These are phyloP conservation scores for Chlamydomonas incerta DNA, from an alignment of 139 green algal species.

Conservation along the genomic window DNA sequence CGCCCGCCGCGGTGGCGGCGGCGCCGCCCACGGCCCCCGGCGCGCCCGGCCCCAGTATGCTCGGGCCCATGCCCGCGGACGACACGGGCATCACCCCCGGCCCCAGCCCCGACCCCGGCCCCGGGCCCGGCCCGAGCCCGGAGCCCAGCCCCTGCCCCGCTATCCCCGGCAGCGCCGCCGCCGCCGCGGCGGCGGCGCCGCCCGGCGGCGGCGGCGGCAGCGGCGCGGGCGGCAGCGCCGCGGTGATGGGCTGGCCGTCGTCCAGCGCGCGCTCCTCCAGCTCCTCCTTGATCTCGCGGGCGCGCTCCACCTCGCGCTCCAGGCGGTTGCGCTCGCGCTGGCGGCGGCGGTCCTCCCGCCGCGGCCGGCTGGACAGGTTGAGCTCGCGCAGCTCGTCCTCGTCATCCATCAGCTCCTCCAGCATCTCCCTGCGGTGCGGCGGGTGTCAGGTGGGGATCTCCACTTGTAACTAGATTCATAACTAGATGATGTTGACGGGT, in stretches of 20 bases:
- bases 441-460: too few species aligned
- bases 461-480: too few species aligned
- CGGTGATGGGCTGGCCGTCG: conserved; percentile 43
- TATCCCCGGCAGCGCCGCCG: neutral
- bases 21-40: too few species aligned
- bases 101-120: too few species aligned
- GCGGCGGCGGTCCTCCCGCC: conserved; percentile 80
- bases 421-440: conserved; percentile 70
- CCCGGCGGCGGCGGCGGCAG: neutral
- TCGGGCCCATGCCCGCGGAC: too few species aligned
- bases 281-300: conserved; percentile 59
- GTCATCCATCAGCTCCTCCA: conserved; percentile 95
- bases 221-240: neutral
- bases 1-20: too few species aligned
- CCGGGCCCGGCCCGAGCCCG: too few species aligned
- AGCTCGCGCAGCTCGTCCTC: conserved; percentile 93
- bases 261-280: conserved; percentile 49
- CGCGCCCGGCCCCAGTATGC: too few species aligned
- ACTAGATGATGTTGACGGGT: too few species aligned
- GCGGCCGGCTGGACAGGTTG: conserved; percentile 86
- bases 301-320: conserved; percentile 82
- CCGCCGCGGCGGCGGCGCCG: neutral
- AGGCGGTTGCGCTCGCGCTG: conserved; percentile 86
- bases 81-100: too few species aligned
- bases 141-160: too few species aligned